Evolutionary conservation across 129 eudicot species (phyloP).

Genomic region (Flaveria ramosissima): DNA sequence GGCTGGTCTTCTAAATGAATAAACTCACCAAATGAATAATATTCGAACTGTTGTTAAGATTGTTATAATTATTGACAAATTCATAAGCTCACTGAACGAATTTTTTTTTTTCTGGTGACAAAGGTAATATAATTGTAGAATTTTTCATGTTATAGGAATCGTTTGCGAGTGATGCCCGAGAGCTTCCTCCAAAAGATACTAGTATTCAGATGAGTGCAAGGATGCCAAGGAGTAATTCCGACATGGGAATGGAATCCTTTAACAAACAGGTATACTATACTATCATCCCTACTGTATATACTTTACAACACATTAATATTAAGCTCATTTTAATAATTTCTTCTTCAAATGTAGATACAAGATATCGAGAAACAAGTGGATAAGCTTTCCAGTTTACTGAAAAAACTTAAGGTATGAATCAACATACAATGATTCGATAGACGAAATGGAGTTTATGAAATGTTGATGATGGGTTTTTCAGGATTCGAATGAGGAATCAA

Average conservation of each 20-base stretch:
- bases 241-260: conserved; percentile 74
- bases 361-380: conserved; percentile 78
- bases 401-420: conserved; percentile 63
- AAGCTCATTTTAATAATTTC: not conserved
- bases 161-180: conserved; percentile 52
- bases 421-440: not conserved
- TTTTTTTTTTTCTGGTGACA: too few species aligned
- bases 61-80: too few species aligned
- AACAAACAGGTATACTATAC: conserved; percentile 57
- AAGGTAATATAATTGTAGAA: not conserved
- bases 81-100: too few species aligned
- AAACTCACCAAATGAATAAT: too few species aligned
- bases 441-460: not conserved
- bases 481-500: conserved; percentile 97
- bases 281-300: too few species aligned
- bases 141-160: conserved; percentile 49
- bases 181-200: conserved; percentile 44
- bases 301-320: too few species aligned
- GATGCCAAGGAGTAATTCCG: conserved; percentile 60
- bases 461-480: conserved; percentile 28
- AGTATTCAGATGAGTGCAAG: conserved; percentile 73
- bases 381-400: conserved; percentile 58
- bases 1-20: too few species aligned
- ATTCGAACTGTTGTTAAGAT: too few species aligned
- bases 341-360: conserved; percentile 52